Conservation (phyloP, 345 rosid genomes). For the Luvunga scandens region DNA sequence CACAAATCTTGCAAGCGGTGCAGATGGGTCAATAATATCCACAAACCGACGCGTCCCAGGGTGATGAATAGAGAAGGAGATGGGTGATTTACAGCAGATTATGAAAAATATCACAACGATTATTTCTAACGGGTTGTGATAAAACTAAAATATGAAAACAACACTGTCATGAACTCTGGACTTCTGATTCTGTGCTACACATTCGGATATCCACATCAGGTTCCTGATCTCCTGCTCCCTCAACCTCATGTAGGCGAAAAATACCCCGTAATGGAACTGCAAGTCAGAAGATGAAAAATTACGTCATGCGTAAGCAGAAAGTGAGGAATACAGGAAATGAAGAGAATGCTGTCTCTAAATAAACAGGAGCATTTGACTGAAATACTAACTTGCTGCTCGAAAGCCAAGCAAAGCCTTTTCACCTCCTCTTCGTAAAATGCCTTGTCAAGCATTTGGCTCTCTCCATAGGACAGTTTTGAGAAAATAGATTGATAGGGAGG, state of each 20-base stretch:
- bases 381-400: constrained; percentile 86
- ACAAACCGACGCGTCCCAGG: constrained; percentile 13
- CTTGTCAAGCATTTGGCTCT: constrained; percentile 96
- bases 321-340: background rate
- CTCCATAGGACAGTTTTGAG: constrained; percentile 85
- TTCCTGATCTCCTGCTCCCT: constrained; percentile 99
- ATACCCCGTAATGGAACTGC: constrained; percentile 94
- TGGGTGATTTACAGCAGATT: constrained; percentile 17
- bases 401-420: constrained; percentile 94
- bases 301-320: background rate
- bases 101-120: background rate
- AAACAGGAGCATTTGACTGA: background rate
- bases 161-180: constrained; percentile 98
- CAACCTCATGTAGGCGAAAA: constrained; percentile 95
- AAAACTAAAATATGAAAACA: constrained; percentile 74
- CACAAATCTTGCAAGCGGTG: constrained; percentile 2
- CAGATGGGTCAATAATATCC: constrained; percentile 12
- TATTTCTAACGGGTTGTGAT: background rate
- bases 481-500: constrained; percentile 93
- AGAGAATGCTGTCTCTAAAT: background rate
- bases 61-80: background rate
- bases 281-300: background rate
- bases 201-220: constrained; percentile 97
- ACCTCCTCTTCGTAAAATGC: constrained; percentile 99
- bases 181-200: constrained; percentile 98